A percentile compares a stretch with the other conserved stretches of the same genome.
These are phyloP conservation scores for Knoxdaviesia proteae DNA, from an alignment of 2,329 filamentous ascomycete genomes.

Conservation along the genomic window DNA sequence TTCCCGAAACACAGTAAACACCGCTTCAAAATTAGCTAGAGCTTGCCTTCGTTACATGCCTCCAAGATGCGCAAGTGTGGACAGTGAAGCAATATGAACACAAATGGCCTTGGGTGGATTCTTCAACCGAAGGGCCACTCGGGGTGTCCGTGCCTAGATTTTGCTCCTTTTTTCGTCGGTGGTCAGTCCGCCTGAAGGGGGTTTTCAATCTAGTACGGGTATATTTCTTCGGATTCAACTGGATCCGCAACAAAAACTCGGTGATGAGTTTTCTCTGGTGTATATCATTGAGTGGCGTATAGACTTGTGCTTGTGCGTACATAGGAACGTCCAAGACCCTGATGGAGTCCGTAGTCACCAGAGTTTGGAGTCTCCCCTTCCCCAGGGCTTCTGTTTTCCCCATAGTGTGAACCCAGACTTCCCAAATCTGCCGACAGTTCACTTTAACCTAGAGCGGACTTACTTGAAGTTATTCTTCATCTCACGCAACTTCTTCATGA, in stretches of 20 bases:
- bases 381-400: too few relatives aligned
- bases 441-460: too few relatives aligned
- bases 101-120: too few relatives aligned
- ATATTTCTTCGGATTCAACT: background rate
- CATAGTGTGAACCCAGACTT: too few relatives aligned
- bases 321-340: too few relatives aligned
- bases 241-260: background rate
- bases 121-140: conserved; percentile 4
- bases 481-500: conserved; percentile 70
- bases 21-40: conserved; percentile 5
- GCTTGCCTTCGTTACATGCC: conserved; percentile 3
- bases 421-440: too few relatives aligned
- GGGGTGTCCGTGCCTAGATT: background rate
- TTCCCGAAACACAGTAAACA: background rate
- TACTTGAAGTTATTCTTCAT: conserved; percentile 68
- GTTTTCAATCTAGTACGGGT: background rate
- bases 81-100: conserved; percentile 45
- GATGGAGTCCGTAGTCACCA: too few relatives aligned
- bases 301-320: too few relatives aligned
- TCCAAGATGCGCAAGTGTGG: conserved; percentile 37
- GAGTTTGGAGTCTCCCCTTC: too few relatives aligned
- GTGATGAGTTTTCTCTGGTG: too few relatives aligned
- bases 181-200: background rate
- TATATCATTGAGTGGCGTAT: too few relatives aligned
- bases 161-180: background rate